Base-by-base conservation (phyloP, 192 early-diverging fungal species). In the Chytriomyces hyalinus region DNA sequence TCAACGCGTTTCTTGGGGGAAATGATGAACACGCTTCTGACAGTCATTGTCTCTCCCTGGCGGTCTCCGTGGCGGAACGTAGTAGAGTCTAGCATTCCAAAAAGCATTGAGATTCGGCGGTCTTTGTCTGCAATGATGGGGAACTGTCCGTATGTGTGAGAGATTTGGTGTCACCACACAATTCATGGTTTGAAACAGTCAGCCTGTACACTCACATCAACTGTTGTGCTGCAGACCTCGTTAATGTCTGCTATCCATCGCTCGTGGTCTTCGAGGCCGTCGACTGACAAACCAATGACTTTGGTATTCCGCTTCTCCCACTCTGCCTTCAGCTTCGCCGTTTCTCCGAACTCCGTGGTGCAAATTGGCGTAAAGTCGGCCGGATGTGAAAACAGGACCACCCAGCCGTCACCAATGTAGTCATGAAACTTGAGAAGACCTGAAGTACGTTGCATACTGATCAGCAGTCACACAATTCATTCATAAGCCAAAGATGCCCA, bases 301-400 rank as follows among this genome's bases (percentile, higher is more conserved):
- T 96, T 95, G 78, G 94, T 93, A 77, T 87, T 84, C 78, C 97
- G 92, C 70, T 84, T 84, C 13, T 85, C 86, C 82, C 93, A 98
- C 82, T 97, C 90, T 47, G 85, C 79, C 61, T 82, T 79, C 61
- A 97, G 91, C 78, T 86, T 90, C 72, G 96, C 95, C 26, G 96
- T 94, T 36, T 88, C 90, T 63, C 97, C 97, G 73, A 98, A 91
- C 87, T 98, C 97, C 15, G 97, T 98, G 28, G 97, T 98, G 87
- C 97, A 98, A 26, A 98, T 96, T 28, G 97, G 97, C 45, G 94
- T 97, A 66, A 96, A 97, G 85, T 97, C 95, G 66, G 93, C 97
- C 15, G 97, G 97, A 81, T 98, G 97, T 20, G 97, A 98, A 84
- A 98, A 98, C n/a, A 98, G 91, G 49, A 98, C 87, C 46, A 88